phyloP scores from a whole-genome alignment of 2,329 filamentous ascomycete genomes.

The Monilinia vaccinii-corymbosi region DNA sequence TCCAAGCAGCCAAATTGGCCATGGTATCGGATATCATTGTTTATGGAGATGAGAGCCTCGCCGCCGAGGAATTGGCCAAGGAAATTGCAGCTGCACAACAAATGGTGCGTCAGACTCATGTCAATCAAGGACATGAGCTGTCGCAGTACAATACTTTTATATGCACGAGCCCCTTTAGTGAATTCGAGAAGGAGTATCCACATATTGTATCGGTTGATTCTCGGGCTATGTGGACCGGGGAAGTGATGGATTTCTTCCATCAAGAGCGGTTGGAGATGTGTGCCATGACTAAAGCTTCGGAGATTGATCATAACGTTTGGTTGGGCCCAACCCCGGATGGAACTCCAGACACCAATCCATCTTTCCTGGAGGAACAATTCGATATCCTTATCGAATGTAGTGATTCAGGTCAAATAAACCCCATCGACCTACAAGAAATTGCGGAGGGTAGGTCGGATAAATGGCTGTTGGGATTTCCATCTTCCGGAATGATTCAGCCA shows the following conservation, averaged over 20 bases:
- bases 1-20: conserved; percentile 82
- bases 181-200: conserved; percentile 61
- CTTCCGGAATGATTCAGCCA: conserved; percentile 84
- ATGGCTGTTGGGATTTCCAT: conserved; percentile 62
- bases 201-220: conserved; percentile 70
- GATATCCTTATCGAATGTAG: conserved; percentile 85
- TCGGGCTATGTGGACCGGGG: conserved; percentile 60
- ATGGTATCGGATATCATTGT: conserved; percentile 86
- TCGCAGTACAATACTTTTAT: conserved; percentile 82
- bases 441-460: conserved; percentile 41
- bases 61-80: conserved; percentile 54
- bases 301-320: conserved; percentile 85
- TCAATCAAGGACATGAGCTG: conserved; percentile 43
- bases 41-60: conserved; percentile 65
- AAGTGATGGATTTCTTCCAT: conserved; percentile 79
- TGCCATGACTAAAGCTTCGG: conserved; percentile 78
- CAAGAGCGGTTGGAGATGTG: conserved; percentile 91
- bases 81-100: conserved; percentile 68
- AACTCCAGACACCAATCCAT: conserved; percentile 34
- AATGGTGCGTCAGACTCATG: conserved; percentile 60
- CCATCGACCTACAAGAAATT: conserved; percentile 54
- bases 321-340: conserved; percentile 76
- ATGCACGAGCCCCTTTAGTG: conserved; percentile 51
- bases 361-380: conserved; percentile 46
- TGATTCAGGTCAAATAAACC: conserved; percentile 71